Base-by-base conservation (phyloP, 2,329 filamentous ascomycete species). In the Xylariales sp. region DNA sequence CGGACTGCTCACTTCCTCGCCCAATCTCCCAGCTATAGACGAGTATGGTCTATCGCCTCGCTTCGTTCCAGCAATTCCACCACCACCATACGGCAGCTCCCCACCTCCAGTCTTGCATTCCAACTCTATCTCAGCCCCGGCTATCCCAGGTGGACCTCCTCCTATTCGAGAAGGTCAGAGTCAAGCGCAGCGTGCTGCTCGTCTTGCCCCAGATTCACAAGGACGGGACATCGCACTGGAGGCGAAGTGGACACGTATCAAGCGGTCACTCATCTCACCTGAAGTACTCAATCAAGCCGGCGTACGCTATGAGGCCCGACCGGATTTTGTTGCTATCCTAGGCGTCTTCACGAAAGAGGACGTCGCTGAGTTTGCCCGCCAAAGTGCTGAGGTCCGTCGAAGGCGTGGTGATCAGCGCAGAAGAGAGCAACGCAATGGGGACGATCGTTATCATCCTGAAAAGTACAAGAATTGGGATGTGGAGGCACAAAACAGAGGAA, bases 231-330 rank as follows among this genome's bases (percentile, higher is more conserved):
- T 84, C 2, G 70, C 71, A 0, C 52, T 69, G 2, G 73, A 80
- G 19, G 78, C 77, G 2, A 68, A 70, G 37, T 82, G 78, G 78
- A 82, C 78, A 4, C 72, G 68, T 42, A 77, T 82, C 24, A 68
- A 64, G 41, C 69, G 78, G 10, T 63, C 62, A 2, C 63, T 79
- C 1, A 68, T 82, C 7, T 80, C 76, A n/a, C 70, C 73, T 4
- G 76, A 79, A 47, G 74, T 80, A 0, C 63, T 82, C 3, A 65
- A 71, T 28, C 63, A 69, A 31, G 75, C 76, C 4, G 70, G 74
- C 10, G 67, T 78, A 16, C 71, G 78, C 8, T 82, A 79, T 50
- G 78, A 82, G 55, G 78, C 78, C 8, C 68, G 75, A 1, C 77
- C 76, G 0, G 69, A 74, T 1, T 82, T 77, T 44, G 76, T 82